Percentiles rank a stretch among this genome's conserved stretches.
phyloP scores from a whole-genome alignment of 2,329 filamentous ascomycete species.

The Penicillium sp. region DNA sequence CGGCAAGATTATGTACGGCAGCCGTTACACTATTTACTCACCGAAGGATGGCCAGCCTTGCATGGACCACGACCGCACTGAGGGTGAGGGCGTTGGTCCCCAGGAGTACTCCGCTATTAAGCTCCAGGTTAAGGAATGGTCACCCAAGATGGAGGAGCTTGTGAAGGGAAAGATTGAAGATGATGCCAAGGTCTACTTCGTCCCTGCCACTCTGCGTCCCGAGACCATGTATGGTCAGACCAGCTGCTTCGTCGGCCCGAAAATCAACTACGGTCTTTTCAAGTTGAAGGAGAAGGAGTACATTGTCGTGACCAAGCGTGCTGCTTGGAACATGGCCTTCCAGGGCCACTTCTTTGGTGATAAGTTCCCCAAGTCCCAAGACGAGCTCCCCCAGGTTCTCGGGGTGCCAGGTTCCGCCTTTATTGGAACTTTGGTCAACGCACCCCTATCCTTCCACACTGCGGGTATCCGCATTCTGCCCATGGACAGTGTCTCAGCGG shows the following conservation, averaged over 20 bases:
- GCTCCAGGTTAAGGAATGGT: constrained; percentile 87
- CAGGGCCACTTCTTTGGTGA: constrained; percentile 73
- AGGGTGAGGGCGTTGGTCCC: constrained; percentile 76
- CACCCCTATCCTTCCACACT: constrained; percentile 82
- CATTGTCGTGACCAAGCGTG: constrained; percentile 77
- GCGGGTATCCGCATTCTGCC: constrained; percentile 84
- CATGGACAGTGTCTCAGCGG: constrained; percentile 89
- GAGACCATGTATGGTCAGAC: constrained; percentile 99
- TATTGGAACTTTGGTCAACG: constrained; percentile 83
- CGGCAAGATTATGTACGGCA: constrained; percentile 90
- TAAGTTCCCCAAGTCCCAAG: constrained; percentile 59
- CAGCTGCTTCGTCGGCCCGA: constrained; percentile 91
- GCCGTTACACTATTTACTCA: constrained; percentile 89
- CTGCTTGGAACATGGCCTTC: constrained; percentile 93
- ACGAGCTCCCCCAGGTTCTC: constrained; percentile 69
- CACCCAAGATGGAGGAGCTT: constrained; percentile 67
- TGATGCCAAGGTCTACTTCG: constrained; percentile 78
- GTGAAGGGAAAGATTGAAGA: constrained; percentile 76
- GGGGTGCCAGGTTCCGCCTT: constrained; percentile 76
- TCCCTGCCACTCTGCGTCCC: constrained; percentile 86
- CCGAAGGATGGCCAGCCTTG: constrained; percentile 86
- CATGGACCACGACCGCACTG: constrained; percentile 80
- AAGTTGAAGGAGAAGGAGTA: constrained; percentile 75
- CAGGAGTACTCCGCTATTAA: constrained; percentile 95
- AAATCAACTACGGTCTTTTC: constrained; percentile 85